These are phyloP conservation scores for Stropharia rugosoannulata DNA, from an alignment of 768 basidiomycete genomes.

Conservation along the genomic window DNA sequence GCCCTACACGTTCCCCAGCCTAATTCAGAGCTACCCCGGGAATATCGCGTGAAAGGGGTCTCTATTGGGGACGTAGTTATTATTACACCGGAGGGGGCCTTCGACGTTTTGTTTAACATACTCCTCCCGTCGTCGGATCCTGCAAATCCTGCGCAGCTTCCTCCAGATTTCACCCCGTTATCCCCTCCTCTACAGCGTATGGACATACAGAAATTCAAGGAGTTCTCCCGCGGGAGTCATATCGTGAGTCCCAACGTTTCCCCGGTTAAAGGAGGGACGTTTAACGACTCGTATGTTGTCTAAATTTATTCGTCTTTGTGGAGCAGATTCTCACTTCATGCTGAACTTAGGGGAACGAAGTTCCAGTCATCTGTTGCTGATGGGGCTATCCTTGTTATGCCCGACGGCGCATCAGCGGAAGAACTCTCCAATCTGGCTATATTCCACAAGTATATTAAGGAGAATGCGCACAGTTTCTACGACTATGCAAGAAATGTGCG, in stretches of 20 bases:
- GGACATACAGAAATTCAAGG: not conserved
- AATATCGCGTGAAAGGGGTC: conserved; percentile 21
- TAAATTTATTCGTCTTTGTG: not conserved
- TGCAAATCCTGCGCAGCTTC: conserved; percentile 20
- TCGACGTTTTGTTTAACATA: conserved; percentile 26
- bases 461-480: conserved; percentile 14
- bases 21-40: conserved; percentile 21
- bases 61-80: conserved; percentile 38
- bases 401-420: conserved; percentile 13
- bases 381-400: conserved; percentile 14
- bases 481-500: conserved; percentile 11
- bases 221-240: conserved; percentile 2
- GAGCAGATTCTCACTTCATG: too few relatives aligned
- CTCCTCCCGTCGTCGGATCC: conserved; percentile 21
- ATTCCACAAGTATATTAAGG: conserved; percentile 6
- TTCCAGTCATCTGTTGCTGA: conserved; percentile 11
- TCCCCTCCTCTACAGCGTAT: not conserved
- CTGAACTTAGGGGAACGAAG: not conserved
- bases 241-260: not conserved
- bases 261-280: not conserved
- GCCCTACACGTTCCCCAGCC: conserved; percentile 34
- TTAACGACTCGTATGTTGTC: not conserved
- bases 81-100: conserved; percentile 29
- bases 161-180: conserved; percentile 13
- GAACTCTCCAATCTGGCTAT: conserved; percentile 6